phyloP scores from a whole-genome alignment of 1,139 yeast genomes.

The Taphrina pruni region DNA sequence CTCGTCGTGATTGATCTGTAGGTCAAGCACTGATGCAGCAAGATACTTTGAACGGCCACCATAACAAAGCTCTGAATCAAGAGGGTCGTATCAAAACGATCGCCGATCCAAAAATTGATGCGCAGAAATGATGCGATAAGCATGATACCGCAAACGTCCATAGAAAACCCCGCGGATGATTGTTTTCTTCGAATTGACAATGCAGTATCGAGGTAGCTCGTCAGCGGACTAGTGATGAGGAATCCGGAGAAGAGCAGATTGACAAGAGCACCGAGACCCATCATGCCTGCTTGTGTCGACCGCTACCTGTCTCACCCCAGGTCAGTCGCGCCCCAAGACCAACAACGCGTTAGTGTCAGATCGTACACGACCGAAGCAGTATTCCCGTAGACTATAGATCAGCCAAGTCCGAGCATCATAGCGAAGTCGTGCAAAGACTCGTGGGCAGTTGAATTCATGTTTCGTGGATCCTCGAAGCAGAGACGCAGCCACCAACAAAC shows the following conservation, averaged over 20 bases:
- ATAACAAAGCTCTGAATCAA: slow-evolving; percentile 76
- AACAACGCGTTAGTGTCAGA: too few relatives aligned
- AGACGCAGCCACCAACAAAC: slow-evolving; percentile 4
- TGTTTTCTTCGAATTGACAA: slow-evolving; percentile 65
- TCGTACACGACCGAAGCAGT: too few relatives aligned
- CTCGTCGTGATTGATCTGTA: slow-evolving; percentile 6
- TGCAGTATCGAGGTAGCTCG: slow-evolving; percentile 84
- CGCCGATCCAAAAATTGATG: slow-evolving; percentile 73
- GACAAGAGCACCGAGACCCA: not conserved
- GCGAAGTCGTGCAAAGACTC: not conserved
- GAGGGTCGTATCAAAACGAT: slow-evolving; percentile 77
- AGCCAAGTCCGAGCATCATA: not conserved
- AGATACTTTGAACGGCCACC: slow-evolving; percentile 67
- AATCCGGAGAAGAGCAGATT: slow-evolving; percentile 29
- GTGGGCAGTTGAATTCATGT: not conserved
- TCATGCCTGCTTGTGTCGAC: not conserved
- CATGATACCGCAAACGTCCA: slow-evolving; percentile 93
- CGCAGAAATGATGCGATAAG: slow-evolving; percentile 74
- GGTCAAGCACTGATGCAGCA: slow-evolving; percentile 23
- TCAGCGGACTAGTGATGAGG: slow-evolving; percentile 58
- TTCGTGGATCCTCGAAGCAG: not conserved
- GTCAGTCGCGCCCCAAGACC: too few relatives aligned
- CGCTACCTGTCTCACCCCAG: too few relatives aligned
- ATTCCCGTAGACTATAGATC: too few relatives aligned
- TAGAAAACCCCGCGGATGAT: slow-evolving; percentile 77